Evolutionary conservation across 306 rosid species (phyloP).

Genomic region (Hylodesmum podocarpum): DNA sequence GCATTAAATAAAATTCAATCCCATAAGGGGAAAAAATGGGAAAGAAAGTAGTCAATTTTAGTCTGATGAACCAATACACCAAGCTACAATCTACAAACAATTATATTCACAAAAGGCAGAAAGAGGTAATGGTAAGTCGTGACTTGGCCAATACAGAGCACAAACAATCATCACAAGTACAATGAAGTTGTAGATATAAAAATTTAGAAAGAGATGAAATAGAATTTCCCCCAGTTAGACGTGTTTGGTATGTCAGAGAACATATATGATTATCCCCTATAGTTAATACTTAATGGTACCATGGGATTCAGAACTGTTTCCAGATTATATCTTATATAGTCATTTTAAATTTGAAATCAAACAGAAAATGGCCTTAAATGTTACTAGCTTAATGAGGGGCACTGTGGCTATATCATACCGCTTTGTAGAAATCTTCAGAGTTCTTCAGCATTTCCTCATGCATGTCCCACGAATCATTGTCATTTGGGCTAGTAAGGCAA

Average conservation of each 20-base stretch:
- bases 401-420: conserved; percentile 35
- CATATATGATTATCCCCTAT: neutral
- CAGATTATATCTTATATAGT: neutral
- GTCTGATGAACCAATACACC: conserved; percentile 14
- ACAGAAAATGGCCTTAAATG: neutral
- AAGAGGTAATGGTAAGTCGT: neutral
- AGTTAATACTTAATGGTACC: neutral
- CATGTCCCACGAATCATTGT: conserved; percentile 89
- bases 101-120: neutral
- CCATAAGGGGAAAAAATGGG: neutral
- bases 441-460: conserved; percentile 95
- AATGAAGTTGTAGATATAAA: conserved; percentile 6
- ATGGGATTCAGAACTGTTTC: neutral
- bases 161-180: neutral
- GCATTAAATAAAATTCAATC: conserved; percentile 26
- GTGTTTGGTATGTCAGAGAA: conserved; percentile 9
- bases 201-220: neutral
- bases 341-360: neutral
- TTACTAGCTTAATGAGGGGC: neutral
- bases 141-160: neutral
- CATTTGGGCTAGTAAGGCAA: conserved; percentile 81
- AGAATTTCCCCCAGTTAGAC: conserved; percentile 1
- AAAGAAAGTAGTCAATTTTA: neutral
- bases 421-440: conserved; percentile 82
- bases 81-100: neutral